Base-by-base conservation (phyloP, 2,329 filamentous ascomycete genomes). In the Blastomyces emzantsi region DNA sequence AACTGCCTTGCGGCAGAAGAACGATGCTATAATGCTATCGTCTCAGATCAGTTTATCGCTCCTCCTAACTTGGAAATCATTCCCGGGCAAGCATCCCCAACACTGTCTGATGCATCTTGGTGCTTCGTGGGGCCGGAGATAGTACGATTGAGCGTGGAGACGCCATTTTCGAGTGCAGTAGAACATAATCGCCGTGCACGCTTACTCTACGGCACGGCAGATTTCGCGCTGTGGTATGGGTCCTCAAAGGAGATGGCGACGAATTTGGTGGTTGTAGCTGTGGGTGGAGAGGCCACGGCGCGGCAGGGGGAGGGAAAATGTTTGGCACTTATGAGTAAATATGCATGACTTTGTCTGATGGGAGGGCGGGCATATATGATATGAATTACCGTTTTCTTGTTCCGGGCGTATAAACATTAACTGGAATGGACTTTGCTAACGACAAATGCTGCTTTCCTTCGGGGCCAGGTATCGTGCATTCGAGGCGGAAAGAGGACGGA, bases 301-400 rank as follows among this genome's bases (percentile, higher is more conserved):
- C n/a, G 30, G 19, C 41, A 61, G 3, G 30, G 47, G 8, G 47
- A 61, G 19, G 51, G 33, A 15, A 61, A 25, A 17, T 61, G 60
- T 54, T 30, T 61, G 33, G 60, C 45, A 17, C n/a, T 52, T 54
- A 61, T 61, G 51, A 43, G 60, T 61, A n/a, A n/a, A n/a, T n/a
- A 52, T 39, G 60, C 19, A 28, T 41, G 19, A 49, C 3, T 25
- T 22, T 47, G 25, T 43, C 25, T 28, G 11, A 13, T 9, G 0
- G 22, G 45, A 4, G 15, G 19, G 17, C 43, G 41, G n/a, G n/a
- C 8, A 22, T 25, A 22, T 19, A 45, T 45, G 19, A 7, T 19
- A 45, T 45, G 19, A 7, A 45, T 19, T 45, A 19, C 13, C 22
- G 22, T 3, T 19, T 11, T 33, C 41, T 60, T 19, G 7, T 5